Evolutionary conservation across 1,284 basidiomycete species (phyloP), one percentile per base, ranked within the genome.

Genomic region (Sporisorium iseilematis-ciliati): DNA sequence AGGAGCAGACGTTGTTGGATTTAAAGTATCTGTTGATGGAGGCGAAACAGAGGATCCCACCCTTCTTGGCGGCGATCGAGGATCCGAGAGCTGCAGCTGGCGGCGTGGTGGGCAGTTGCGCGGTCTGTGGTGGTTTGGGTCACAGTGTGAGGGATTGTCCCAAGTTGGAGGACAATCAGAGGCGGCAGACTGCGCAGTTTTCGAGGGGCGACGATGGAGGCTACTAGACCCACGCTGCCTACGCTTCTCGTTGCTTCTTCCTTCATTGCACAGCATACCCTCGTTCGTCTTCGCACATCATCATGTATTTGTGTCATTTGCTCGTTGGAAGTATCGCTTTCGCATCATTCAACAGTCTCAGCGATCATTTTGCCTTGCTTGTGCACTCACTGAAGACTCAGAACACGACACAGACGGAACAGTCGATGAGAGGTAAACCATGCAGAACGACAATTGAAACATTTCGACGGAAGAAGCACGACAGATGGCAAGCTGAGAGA

Each of bases 1-100:
- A 92, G 0, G 95, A 99, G 84, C 95, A 97, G 87, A 99, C 96
- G 0, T 87, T 99, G 51, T 87, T 99, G 69, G 97, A 99, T 88
- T 88, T 99, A 73, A 99, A 99, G 87, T 99, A 99, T 84, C 87
- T 99, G 54, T 87, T 99, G 56, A 92, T 97, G 88, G 97, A 99
- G 86, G 95, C 96, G 2, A 97, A 96, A 58, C 97, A 99, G 87
- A 95, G 95, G 82, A 94, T 99, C 7, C 97, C 97, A 0, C 93
- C 94, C n/a, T 99, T 99, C 88, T 87, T 99, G 73, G 87, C 90
- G 53, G 92, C 91, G 1, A 92, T 99, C 76, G 94, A 98, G 45
- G 97, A 99, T 86, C 94, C 96, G 0, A 67, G 75, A 21, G 31
- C 65, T 14, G 90, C 93, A 56, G 91, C 90, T 1, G 92, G 92